phyloP scores from a whole-genome alignment of 169 alveolate species.

The Toxoplasma gondii region DNA sequence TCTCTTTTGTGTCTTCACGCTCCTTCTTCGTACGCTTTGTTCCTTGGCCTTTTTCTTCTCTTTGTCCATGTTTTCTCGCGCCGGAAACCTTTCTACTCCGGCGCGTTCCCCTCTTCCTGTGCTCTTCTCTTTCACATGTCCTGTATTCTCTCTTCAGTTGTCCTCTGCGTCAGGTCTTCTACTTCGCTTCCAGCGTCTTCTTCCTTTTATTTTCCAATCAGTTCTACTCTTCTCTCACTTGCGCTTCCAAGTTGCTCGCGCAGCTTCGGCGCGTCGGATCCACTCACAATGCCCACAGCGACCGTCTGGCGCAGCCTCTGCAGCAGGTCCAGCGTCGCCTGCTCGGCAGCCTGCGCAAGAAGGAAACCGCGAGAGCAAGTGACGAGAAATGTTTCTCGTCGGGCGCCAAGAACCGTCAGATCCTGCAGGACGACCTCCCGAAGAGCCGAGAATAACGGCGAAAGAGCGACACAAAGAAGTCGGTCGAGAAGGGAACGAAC shows the following conservation, averaged over 20 bases:
- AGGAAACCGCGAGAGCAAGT: neutral
- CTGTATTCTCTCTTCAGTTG: too few relatives aligned
- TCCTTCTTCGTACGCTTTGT: neutral
- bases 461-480: too few relatives aligned
- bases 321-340: conserved; percentile 52
- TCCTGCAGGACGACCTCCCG: too few relatives aligned
- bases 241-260: conserved; percentile 78
- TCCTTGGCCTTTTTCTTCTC: neutral
- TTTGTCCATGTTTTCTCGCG: too few relatives aligned
- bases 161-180: neutral
- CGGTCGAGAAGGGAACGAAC: too few relatives aligned
- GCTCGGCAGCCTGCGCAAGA: conserved; percentile 29
- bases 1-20: neutral
- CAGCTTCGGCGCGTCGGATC: conserved; percentile 83
- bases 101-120: too few relatives aligned
- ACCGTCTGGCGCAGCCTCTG: conserved; percentile 59
- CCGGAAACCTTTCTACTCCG: too few relatives aligned
- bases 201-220: neutral
- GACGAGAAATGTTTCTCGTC: neutral
- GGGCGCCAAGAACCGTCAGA: too few relatives aligned
- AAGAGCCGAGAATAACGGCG: too few relatives aligned
- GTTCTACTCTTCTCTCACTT: neutral
- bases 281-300: conserved; percentile 87
- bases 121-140: too few relatives aligned
- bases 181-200: neutral